Conservation (phyloP, 1,284 basidiomycete genomes). For the Dichomitus squalens region DNA sequence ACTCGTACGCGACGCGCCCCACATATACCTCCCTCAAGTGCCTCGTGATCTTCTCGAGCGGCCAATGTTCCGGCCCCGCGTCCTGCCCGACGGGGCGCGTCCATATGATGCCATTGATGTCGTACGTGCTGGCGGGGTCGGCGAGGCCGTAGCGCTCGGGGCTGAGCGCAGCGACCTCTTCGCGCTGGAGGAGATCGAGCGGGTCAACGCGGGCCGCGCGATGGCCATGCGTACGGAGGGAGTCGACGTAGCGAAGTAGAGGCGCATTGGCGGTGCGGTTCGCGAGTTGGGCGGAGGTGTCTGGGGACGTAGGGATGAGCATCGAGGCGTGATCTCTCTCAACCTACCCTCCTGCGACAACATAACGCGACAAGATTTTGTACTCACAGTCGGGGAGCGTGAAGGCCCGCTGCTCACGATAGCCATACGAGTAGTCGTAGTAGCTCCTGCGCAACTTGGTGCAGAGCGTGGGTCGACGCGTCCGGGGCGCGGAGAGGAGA, state of each 20-base stretch:
- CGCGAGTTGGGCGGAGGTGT: slow-evolving; percentile 71
- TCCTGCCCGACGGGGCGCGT: slow-evolving; percentile 52
- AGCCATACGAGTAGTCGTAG: slow-evolving; percentile 85
- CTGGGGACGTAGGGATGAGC: slow-evolving; percentile 38
- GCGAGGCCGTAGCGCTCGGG: slow-evolving; percentile 77
- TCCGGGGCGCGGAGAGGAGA: slow-evolving; percentile 16
- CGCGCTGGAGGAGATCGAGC: slow-evolving; percentile 81
- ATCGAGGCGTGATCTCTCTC: neutral
- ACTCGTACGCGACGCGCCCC: slow-evolving; percentile 86
- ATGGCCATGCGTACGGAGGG: slow-evolving; percentile 79
- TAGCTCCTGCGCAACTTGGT: slow-evolving; percentile 41
- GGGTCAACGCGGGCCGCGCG: slow-evolving; percentile 86
- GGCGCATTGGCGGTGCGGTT: slow-evolving; percentile 80
- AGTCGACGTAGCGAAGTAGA: slow-evolving; percentile 85
- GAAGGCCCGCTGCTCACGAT: slow-evolving; percentile 66
- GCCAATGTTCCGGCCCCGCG: slow-evolving; percentile 59
- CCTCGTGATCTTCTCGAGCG: slow-evolving; percentile 66
- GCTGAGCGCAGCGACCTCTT: slow-evolving; percentile 81
- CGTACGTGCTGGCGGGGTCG: slow-evolving; percentile 55
- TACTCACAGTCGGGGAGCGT: slow-evolving; percentile 76
- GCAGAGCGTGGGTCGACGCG: slow-evolving; percentile 20
- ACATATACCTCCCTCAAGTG: slow-evolving; percentile 79
- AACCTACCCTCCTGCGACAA: neutral
- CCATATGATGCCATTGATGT: slow-evolving; percentile 84
- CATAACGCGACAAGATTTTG: neutral